Conservation (phyloP, 1,139 yeast genomes). For the Pichia sp. region DNA sequence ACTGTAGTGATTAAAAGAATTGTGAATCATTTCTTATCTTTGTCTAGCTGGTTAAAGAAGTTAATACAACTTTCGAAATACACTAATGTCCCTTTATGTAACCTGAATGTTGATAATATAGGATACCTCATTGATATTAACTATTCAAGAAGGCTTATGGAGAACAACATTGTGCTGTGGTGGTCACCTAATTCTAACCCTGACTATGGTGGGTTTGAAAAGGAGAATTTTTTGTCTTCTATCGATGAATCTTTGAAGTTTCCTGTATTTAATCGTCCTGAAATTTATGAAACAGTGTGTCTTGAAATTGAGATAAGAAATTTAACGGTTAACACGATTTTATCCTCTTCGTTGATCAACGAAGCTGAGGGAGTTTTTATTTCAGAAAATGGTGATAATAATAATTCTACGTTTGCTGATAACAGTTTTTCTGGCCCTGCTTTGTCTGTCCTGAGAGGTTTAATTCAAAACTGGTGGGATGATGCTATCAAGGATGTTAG, state of each 20-base stretch:
- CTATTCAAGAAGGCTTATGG: constrained; percentile 69
- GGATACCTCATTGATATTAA: constrained; percentile 77
- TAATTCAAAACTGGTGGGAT: constrained; percentile 94
- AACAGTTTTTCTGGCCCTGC: constrained; percentile 80
- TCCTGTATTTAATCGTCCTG: constrained; percentile 72
- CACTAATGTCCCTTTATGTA: constrained; percentile 80
- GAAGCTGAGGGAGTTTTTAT: constrained; percentile 70
- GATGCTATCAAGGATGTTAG: constrained; percentile 63
- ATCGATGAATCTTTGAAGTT: constrained; percentile 58
- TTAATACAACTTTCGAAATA: constrained; percentile 61
- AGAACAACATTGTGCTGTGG: constrained; percentile 74
- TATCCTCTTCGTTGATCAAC: constrained; percentile 75
- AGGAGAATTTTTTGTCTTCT: constrained; percentile 36
- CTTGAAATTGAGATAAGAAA: constrained; percentile 76
- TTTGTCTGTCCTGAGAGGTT: constrained; percentile 55
- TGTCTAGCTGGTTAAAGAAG: constrained; percentile 69
- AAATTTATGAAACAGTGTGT: constrained; percentile 70
- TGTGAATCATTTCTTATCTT: constrained; percentile 62
- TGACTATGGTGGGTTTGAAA: constrained; percentile 80
- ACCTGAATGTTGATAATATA: constrained; percentile 67
- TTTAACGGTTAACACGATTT: constrained; percentile 73
- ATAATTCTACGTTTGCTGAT: constrained; percentile 53
- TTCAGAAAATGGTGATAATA: constrained; percentile 56
- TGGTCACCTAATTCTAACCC: constrained; percentile 83
- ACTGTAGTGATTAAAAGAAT: constrained; percentile 57